These are phyloP conservation scores for Komagataella pseudopastoris DNA, from an alignment of 805 yeast genomes.

Conservation along the genomic window DNA sequence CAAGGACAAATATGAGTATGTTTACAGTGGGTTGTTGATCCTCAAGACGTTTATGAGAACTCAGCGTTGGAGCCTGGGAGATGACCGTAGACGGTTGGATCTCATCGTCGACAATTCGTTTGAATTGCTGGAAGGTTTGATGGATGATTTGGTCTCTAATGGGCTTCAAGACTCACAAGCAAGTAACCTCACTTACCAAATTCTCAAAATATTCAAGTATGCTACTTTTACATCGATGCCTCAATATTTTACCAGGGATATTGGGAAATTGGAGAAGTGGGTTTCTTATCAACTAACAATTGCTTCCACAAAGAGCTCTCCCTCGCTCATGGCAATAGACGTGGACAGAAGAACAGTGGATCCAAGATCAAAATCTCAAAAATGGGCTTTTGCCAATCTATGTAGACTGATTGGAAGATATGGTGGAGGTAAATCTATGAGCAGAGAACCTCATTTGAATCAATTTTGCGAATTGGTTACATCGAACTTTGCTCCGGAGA, in stretches of 20 bases:
- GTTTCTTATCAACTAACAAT: slow-evolving; percentile 55
- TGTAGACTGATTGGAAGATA: slow-evolving; percentile 1
- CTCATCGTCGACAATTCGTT: slow-evolving; percentile 40
- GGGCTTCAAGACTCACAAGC: slow-evolving; percentile 17
- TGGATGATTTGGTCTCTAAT: slow-evolving; percentile 27
- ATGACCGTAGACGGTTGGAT: slow-evolving; percentile 37
- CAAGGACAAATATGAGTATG: slow-evolving; percentile 24
- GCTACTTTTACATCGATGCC: slow-evolving; percentile 68
- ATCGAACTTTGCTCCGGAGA: slow-evolving; percentile 54
- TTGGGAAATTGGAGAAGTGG: slow-evolving; percentile 43
- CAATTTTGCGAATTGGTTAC: slow-evolving; percentile 22
- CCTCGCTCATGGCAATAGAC: background rate
- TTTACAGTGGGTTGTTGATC: slow-evolving; percentile 57
- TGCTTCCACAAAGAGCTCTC: slow-evolving; percentile 14
- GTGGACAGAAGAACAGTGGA: background rate
- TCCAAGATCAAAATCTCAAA: background rate
- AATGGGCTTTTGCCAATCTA: slow-evolving; percentile 4
- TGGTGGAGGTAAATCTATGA: slow-evolving; percentile 3
- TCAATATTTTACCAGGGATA: slow-evolving; percentile 32
- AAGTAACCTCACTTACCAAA: slow-evolving; percentile 57
- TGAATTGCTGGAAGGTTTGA: slow-evolving; percentile 51
- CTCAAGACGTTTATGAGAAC: slow-evolving; percentile 56
- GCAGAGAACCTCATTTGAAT: slow-evolving; percentile 3
- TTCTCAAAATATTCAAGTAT: slow-evolving; percentile 68
- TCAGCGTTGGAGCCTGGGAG: slow-evolving; percentile 56